Conservation (phyloP, 352 stramenopile species). For the Phytophthora nicotianae region DNA sequence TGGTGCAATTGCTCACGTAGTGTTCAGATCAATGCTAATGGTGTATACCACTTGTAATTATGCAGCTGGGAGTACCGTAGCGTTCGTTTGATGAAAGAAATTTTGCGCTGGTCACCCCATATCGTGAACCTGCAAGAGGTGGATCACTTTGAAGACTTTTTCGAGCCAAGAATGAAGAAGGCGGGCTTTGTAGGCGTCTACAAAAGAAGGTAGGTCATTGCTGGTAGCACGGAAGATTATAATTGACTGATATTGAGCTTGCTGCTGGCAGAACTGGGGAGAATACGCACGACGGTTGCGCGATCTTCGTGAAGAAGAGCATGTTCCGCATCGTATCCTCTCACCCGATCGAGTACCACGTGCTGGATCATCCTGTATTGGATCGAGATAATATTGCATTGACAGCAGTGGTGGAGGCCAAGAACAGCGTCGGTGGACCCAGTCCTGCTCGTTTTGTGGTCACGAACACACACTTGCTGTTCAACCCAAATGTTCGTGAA, state of each 20-base stretch:
- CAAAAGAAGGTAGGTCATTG: constrained; percentile 52
- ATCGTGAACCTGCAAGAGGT: constrained; percentile 76
- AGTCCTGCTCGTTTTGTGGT: constrained; percentile 47
- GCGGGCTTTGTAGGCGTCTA: constrained; percentile 56
- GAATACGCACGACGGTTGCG: constrained; percentile 64
- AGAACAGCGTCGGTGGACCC: constrained; percentile 7
- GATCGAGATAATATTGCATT: constrained; percentile 70
- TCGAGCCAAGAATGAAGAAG: constrained; percentile 63
- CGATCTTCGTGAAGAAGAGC: constrained; percentile 62
- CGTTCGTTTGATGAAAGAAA: constrained; percentile 54
- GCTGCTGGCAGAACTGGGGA: constrained; percentile 53
- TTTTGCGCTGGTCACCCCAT: constrained; percentile 49
- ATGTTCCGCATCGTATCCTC: constrained; percentile 51
- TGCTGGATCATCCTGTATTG: constrained; percentile 47
- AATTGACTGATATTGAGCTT: constrained; percentile 1
- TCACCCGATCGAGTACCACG: constrained; percentile 53
- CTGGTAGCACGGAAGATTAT: neutral
- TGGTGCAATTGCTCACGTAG: neutral
- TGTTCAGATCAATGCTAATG: neutral
- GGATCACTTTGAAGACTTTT: constrained; percentile 76
- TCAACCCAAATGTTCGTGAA: constrained; percentile 63
- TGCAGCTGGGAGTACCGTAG: constrained; percentile 59
- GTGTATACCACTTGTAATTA: neutral
- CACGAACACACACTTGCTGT: constrained; percentile 74
- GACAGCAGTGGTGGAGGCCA: constrained; percentile 47